Evolutionary conservation across 139 green algal species (phyloP), one percentile per base, ranked within the genome.

Genomic region (Chlamydomonas sp.): DNA sequence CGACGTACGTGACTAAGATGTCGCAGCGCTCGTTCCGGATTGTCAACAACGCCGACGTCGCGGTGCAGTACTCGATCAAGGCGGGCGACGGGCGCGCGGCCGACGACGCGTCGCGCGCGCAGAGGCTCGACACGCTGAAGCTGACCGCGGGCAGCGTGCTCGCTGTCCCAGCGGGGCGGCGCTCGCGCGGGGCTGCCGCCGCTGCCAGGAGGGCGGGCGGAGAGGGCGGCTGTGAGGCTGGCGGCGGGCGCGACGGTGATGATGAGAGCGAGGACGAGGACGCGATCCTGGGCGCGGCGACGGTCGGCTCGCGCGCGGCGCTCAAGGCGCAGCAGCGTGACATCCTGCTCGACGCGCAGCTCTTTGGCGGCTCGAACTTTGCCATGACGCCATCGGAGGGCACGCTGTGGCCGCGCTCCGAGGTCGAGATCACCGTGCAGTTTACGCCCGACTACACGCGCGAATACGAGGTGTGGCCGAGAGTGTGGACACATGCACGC

Each of bases 1-100:
- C 85, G 22, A 93, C 86, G 5, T 91, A 88, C 35, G 84, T 95
- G 20, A 82, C 81, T 6, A 87, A 87, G 59, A 73, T 70, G 64
- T 84, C 74, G 22, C 84, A 90, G 75, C 79, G 78, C 29, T 84
- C 74, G 20, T 91, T 93, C 71, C 81, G 77, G 57, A 35, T 87
- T 20, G 37, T 83, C 4, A 87, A 87, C 69, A 50, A 77, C 60
- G 49, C 30, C 35, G 48, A 37, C 13, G 29, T 71, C 6, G 65
- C 39, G 5, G 37, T 69, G 10, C n/a, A 28, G 5, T 69, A 58
- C 35, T 16, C 62, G n/a, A n/a, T n/a, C n/a, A n/a, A n/a, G n/a
- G n/a, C n/a, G n/a, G n/a, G n/a, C n/a, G n/a, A n/a, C n/a, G n/a
- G n/a, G n/a, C n/a, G n/a, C n/a, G n/a, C n/a, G n/a, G n/a, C n/a